A percentile compares a stretch with the other conserved stretches of the same genome.
Conservation (phyloP, 176 grass and related monocot genomes). For the Saccharum officinarum region DNA sequence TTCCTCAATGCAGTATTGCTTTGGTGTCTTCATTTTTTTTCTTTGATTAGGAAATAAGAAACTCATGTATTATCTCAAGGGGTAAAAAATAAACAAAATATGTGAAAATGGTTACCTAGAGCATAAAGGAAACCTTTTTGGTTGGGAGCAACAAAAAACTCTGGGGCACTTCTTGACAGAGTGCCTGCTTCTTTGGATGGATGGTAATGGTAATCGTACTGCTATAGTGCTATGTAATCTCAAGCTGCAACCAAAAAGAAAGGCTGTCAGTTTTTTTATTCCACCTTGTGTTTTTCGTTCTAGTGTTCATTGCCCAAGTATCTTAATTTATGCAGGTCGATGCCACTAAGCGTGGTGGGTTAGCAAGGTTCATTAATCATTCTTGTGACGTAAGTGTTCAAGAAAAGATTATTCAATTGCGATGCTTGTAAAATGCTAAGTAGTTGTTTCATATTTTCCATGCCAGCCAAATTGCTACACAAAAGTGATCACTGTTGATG, state of each 20-base stretch:
- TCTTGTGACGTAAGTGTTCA: constrained; percentile 79
- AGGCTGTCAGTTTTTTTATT: neutral
- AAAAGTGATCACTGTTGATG: constrained; percentile 93
- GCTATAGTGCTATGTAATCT: constrained; percentile 8
- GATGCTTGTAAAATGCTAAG: constrained; percentile 25
- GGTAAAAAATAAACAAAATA: neutral
- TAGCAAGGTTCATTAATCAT: constrained; percentile 99
- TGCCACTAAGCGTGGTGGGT: constrained; percentile 91
- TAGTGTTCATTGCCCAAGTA: neutral
- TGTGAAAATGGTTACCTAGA: constrained; percentile 2
- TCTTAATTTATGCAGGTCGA: constrained; percentile 70
- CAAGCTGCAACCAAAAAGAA: neutral
- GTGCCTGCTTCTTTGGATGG: constrained; percentile 11
- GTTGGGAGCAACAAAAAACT: neutral
- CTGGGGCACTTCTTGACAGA: neutral
- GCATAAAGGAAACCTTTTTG: constrained; percentile 5
- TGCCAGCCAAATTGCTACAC: constrained; percentile 96
- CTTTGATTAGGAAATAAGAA: constrained; percentile 14
- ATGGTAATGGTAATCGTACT: neutral
- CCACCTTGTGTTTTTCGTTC: constrained; percentile 20
- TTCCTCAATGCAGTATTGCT: constrained; percentile 5
- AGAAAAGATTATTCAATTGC: constrained; percentile 26
- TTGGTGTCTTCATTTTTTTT: neutral
- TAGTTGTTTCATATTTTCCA: neutral
- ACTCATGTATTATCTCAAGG: constrained; percentile 5